Evolutionary conservation across 1,284 basidiomycete species (phyloP).

Genomic region (Leccinum angustisporum): DNA sequence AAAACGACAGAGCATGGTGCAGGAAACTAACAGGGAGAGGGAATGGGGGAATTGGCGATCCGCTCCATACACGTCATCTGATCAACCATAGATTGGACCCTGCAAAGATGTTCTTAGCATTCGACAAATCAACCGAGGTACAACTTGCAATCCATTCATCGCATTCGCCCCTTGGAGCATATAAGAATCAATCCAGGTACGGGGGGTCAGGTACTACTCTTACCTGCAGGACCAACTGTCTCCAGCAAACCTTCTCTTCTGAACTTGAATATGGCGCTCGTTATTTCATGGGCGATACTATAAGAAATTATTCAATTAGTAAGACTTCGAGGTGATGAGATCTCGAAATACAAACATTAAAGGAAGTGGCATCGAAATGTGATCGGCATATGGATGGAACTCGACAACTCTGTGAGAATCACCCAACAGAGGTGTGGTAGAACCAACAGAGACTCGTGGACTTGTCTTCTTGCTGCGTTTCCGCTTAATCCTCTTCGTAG

Average conservation of each 20-base stretch:
- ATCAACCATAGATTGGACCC: slow-evolving; percentile 77
- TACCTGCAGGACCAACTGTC: slow-evolving; percentile 81
- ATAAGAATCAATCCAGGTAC: neutral
- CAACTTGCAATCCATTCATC: slow-evolving; percentile 60
- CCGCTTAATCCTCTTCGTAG: slow-evolving; percentile 65
- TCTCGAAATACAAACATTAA: slow-evolving; percentile 53
- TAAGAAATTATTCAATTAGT: slow-evolving; percentile 1
- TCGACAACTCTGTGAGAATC: slow-evolving; percentile 59
- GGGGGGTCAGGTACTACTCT: slow-evolving; percentile 18
- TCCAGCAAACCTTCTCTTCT: slow-evolving; percentile 77
- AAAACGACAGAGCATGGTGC: neutral
- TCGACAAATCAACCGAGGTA: neutral
- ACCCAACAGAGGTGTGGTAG: slow-evolving; percentile 58
- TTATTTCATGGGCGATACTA: slow-evolving; percentile 80
- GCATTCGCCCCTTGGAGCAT: slow-evolving; percentile 65
- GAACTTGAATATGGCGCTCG: slow-evolving; percentile 68
- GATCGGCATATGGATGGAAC: slow-evolving; percentile 55
- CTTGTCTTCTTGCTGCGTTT: slow-evolving; percentile 62
- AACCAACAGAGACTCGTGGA: slow-evolving; percentile 26
- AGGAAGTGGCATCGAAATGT: slow-evolving; percentile 68
- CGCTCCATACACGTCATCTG: slow-evolving; percentile 85
- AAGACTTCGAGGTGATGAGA: neutral
- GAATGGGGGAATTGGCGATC: slow-evolving; percentile 82
- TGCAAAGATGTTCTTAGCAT: slow-evolving; percentile 31
- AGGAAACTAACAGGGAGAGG: slow-evolving; percentile 58